Evolutionary conservation across 306 rosid genomes (phyloP).

Genomic region (Castanea crenata): DNA sequence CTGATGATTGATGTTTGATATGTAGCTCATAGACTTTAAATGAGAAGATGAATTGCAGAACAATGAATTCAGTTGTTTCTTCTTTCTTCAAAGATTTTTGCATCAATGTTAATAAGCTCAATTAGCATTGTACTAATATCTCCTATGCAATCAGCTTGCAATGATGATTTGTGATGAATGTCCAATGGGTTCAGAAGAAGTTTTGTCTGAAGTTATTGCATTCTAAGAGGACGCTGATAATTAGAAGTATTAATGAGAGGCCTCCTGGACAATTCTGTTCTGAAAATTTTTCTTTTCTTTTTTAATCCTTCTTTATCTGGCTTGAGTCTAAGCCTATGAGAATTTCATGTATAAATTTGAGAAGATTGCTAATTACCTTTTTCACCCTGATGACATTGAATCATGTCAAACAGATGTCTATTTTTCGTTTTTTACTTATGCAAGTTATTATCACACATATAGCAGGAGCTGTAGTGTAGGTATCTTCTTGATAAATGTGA

Average conservation of each 20-base stretch:
- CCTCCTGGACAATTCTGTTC: background rate
- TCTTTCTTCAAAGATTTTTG: background rate
- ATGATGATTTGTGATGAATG: background rate
- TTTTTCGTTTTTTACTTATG: background rate
- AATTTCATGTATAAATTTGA: background rate
- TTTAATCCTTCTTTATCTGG: background rate
- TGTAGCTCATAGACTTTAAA: background rate
- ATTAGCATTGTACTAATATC: background rate
- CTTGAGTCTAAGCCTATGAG: background rate
- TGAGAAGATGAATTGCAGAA: slow-evolving; percentile 1
- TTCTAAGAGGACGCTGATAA: background rate
- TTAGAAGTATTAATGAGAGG: background rate
- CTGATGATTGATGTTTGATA: background rate
- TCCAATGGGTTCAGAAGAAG: background rate
- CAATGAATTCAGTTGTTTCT: background rate
- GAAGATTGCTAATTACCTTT: background rate
- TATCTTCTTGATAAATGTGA: slow-evolving; percentile 1
- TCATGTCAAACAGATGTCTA: background rate
- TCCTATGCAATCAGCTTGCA: slow-evolving; percentile 19
- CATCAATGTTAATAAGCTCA: background rate
- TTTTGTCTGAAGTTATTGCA: background rate
- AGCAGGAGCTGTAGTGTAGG: background rate
- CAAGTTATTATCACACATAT: too few relatives aligned
- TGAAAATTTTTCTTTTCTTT: background rate
- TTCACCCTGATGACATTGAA: background rate